Evolutionary conservation across 2,329 filamentous ascomycete species (phyloP).

Genomic region (Chaetomiaceae sp.): DNA sequence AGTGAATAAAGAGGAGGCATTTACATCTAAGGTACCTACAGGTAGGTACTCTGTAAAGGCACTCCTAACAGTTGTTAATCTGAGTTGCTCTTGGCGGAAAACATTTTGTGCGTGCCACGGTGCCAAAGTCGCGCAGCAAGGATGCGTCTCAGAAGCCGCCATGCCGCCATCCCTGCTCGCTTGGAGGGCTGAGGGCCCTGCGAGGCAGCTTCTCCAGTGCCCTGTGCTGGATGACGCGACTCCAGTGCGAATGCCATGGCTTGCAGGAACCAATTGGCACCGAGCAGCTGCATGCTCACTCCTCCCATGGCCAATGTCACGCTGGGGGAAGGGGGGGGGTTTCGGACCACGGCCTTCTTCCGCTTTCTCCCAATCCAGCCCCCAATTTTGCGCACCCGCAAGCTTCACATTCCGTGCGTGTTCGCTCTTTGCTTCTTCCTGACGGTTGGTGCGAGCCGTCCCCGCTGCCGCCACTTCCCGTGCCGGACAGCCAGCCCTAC

Average conservation of each 20-base stretch:
- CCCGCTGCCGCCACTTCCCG: conserved; percentile 10
- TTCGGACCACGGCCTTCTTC: too few species aligned
- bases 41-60: too few species aligned
- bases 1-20: too few species aligned
- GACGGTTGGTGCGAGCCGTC: conserved; percentile 1
- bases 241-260: conserved; percentile 3
- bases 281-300: conserved; percentile 3
- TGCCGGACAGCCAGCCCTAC: conserved; percentile 6
- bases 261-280: neutral
- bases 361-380: too few species aligned
- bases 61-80: too few species aligned
- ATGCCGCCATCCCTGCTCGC: neutral
- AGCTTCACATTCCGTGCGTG: neutral
- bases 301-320: conserved; percentile 2
- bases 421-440: neutral
- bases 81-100: too few species aligned
- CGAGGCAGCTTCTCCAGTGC: neutral
- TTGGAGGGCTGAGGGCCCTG: conserved; percentile 2
- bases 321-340: too few species aligned
- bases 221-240: conserved; percentile 9
- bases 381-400: neutral
- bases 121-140: conserved; percentile 4
- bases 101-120: neutral
- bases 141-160: neutral
- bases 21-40: too few species aligned